phyloP scores from a whole-genome alignment of 352 stramenopile species.

The Globisporangium nodosum region DNA sequence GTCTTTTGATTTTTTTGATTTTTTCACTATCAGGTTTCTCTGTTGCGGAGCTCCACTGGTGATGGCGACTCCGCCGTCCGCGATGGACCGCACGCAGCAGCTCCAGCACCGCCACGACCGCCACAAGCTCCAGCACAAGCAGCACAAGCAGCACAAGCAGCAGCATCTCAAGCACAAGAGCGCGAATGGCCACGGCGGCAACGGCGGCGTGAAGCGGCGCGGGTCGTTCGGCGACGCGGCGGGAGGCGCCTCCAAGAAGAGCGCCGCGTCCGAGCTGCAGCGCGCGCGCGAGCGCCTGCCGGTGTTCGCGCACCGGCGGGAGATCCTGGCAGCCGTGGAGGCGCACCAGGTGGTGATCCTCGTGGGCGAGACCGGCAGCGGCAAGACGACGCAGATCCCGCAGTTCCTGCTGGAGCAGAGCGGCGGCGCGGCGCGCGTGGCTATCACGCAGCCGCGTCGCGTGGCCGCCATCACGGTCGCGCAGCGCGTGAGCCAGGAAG shows the following conservation, averaged over 20 bases:
- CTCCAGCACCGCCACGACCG: background rate
- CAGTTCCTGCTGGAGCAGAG: conserved; percentile 82
- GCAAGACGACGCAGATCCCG: conserved; percentile 90
- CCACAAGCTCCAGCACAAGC: background rate
- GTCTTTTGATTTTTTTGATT: background rate
- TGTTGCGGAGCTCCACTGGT: background rate
- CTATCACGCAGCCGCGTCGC: conserved; percentile 78
- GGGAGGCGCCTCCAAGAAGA: background rate
- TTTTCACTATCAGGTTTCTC: background rate
- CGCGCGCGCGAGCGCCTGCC: conserved; percentile 58
- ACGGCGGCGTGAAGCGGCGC: conserved; percentile 6
- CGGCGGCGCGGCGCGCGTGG: conserved; percentile 36
- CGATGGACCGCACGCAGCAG: conserved; percentile 1
- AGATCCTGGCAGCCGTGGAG: conserved; percentile 59
- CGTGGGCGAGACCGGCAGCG: conserved; percentile 86
- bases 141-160: conserved; percentile 3
- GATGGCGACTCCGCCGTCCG: background rate
- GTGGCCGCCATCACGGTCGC: conserved; percentile 82
- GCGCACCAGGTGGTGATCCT: conserved; percentile 80
- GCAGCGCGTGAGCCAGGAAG: conserved; percentile 73
- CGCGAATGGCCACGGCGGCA: background rate
- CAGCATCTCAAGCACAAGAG: background rate
- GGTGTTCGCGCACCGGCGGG: conserved; percentile 65
- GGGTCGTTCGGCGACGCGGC: conserved; percentile 3
- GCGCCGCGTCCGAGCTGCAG: conserved; percentile 34